phyloP scores from a whole-genome alignment of 352 stramenopile species.

The Aphanomyces astaci region DNA sequence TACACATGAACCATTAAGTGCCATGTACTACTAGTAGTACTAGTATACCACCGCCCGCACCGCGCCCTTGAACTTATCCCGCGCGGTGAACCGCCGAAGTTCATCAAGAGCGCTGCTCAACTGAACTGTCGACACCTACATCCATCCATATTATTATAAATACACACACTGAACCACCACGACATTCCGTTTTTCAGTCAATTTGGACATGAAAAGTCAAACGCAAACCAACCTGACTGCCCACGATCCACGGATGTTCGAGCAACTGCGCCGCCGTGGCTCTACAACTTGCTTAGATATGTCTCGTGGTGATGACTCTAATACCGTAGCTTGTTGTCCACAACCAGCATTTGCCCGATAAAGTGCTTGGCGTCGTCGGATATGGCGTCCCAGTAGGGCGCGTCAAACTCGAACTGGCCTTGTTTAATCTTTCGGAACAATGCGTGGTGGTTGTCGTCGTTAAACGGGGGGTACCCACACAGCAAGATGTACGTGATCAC shows the following conservation, averaged over 20 bases:
- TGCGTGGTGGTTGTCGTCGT: conserved; percentile 91
- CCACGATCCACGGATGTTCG: conserved; percentile 67
- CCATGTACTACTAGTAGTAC: too few relatives aligned
- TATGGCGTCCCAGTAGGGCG: conserved; percentile 85
- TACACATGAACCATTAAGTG: not conserved
- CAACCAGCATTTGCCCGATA: conserved; percentile 77
- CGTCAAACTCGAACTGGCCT: conserved; percentile 82
- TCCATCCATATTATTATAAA: too few relatives aligned
- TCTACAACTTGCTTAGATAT: too few relatives aligned
- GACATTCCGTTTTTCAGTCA: too few relatives aligned
- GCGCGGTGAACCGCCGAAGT: conserved; percentile 90
- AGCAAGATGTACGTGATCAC: conserved; percentile 89
- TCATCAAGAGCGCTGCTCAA: conserved; percentile 89
- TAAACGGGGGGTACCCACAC: conserved; percentile 73
- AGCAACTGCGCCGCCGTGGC: conserved; percentile 50
- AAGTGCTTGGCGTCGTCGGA: conserved; percentile 86
- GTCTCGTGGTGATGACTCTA: conserved; percentile 9
- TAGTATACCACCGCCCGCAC: conserved; percentile 75
- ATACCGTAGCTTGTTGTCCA: conserved; percentile 67
- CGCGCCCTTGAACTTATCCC: conserved; percentile 91
- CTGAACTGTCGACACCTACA: conserved; percentile 80
- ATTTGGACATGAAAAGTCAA: conserved; percentile 73
- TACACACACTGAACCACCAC: too few relatives aligned
- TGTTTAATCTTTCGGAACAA: conserved; percentile 88
- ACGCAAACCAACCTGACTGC: conserved; percentile 60